A percentile compares a stretch with the other conserved stretches of the same genome.
phyloP scores from a whole-genome alignment of 768 basidiomycete genomes.

The Megacollybia marginata region DNA sequence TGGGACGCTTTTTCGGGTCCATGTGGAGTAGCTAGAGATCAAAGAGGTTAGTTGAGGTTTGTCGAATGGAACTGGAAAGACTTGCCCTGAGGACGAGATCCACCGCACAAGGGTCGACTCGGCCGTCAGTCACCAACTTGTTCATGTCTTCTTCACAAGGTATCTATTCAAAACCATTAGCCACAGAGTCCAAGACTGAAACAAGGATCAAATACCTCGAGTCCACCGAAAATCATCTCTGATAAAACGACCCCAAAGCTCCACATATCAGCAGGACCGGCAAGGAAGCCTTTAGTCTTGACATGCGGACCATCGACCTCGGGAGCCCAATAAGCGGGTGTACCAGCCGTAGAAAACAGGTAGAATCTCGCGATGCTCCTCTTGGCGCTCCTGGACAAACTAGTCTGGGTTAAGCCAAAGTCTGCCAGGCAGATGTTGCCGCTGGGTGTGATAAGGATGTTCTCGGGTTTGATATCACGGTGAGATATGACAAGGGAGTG shows the following conservation, averaged over 20 bases:
- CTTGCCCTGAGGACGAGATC: too few species aligned
- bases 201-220: neutral
- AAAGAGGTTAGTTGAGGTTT: neutral
- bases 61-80: neutral
- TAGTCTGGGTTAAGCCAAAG: neutral
- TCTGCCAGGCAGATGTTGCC: neutral
- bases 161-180: neutral
- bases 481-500: neutral
- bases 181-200: neutral
- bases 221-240: neutral
- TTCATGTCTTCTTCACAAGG: neutral
- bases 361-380: neutral
- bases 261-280: neutral
- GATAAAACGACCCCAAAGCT: neutral
- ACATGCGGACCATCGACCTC: neutral
- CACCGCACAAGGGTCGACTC: neutral
- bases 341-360: neutral
- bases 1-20: neutral
- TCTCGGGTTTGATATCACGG: neutral
- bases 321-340: neutral
- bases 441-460: neutral
- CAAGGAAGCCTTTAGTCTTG: neutral
- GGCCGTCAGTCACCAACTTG: neutral
- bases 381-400: neutral
- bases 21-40: neutral